phyloP scores from a whole-genome alignment of 345 rosid species.

The Citrus inodora region DNA sequence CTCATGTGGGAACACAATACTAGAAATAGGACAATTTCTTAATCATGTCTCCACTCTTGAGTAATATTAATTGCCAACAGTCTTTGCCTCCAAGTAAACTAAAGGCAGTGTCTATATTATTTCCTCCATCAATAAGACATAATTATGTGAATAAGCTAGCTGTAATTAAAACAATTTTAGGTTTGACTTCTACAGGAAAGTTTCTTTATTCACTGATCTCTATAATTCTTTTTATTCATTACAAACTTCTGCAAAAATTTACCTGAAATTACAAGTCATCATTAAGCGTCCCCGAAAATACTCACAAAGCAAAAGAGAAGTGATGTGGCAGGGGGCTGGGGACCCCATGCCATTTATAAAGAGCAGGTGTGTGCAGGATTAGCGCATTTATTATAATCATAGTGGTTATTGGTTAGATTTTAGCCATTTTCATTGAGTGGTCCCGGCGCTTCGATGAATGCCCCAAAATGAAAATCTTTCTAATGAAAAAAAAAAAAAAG shows the following conservation, averaged over 20 bases:
- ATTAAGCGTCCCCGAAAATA: not conserved
- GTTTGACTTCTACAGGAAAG: not conserved
- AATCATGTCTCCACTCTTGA: not conserved
- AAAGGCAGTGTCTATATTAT: not conserved
- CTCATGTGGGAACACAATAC: conserved; percentile 13
- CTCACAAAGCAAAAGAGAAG: too few relatives aligned
- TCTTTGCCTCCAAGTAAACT: not conserved
- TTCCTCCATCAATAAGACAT: not conserved
- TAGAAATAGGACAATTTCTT: conserved; percentile 3
- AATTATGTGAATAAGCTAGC: not conserved
- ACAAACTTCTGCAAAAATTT: not conserved
- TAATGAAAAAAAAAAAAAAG: not conserved
- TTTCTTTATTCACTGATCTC: not conserved
- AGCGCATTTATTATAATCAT: conserved; percentile 8
- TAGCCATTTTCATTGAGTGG: conserved; percentile 3
- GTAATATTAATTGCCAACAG: not conserved
- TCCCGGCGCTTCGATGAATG: conserved; percentile 12
- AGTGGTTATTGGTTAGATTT: not conserved
- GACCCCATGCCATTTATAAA: conserved; percentile 14
- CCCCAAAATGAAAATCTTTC: not conserved
- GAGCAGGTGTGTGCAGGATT: conserved; percentile 10
- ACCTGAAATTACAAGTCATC: not conserved
- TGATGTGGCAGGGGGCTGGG: not conserved
- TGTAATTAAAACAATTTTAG: not conserved
- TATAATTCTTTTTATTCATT: not conserved